These are phyloP conservation scores for Trypanosoma scelopori DNA, from an alignment of 208 protist species.

Conservation along the genomic window DNA sequence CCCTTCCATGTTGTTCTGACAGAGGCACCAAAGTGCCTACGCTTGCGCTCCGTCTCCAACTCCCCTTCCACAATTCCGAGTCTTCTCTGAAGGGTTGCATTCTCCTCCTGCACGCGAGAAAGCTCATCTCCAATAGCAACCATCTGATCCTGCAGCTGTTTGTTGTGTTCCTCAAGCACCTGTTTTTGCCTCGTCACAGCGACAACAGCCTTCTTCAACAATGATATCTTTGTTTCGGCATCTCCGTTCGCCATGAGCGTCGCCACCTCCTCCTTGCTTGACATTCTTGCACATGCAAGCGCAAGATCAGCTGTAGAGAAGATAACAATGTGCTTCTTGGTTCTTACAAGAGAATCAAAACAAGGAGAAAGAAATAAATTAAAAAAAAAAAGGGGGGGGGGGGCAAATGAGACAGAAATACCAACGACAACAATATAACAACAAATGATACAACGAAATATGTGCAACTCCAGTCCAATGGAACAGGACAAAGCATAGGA, in stretches of 20 bases:
- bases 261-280: slow-evolving; percentile 52
- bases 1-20: slow-evolving; percentile 55
- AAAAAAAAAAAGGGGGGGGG: not conserved
- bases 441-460: no score
- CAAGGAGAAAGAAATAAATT: slow-evolving; percentile 13
- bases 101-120: slow-evolving; percentile 42
- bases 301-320: not conserved
- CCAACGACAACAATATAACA: no score
- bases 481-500: no score
- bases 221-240: slow-evolving; percentile 73
- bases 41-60: slow-evolving; percentile 44
- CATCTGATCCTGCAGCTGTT: slow-evolving; percentile 57
- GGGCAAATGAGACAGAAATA: no score
- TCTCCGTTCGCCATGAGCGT: slow-evolving; percentile 77
- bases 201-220: slow-evolving; percentile 83
- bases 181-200: slow-evolving; percentile 84
- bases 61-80: slow-evolving; percentile 49
- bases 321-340: slow-evolving; percentile 3
- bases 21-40: slow-evolving; percentile 57
- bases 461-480: no score
- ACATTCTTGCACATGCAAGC: slow-evolving; percentile 25
- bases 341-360: slow-evolving; percentile 15
- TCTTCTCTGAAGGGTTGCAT: slow-evolving; percentile 37
- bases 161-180: slow-evolving; percentile 54
- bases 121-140: slow-evolving; percentile 38